phyloP scores from a whole-genome alignment of 1,139 yeast species.

The Magnusiomyces paraingens region DNA sequence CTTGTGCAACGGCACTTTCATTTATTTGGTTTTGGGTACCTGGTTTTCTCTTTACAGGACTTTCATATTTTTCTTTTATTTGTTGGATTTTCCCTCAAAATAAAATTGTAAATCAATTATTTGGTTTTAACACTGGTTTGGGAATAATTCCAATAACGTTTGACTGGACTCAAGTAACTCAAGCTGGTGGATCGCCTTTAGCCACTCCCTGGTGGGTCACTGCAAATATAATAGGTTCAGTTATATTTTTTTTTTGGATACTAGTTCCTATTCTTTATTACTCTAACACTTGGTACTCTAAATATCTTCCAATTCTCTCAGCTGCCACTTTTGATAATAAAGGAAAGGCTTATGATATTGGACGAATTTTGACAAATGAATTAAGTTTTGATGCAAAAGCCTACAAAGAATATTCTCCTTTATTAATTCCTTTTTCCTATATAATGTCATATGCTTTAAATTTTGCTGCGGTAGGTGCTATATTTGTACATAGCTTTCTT shows the following conservation, averaged over 20 bases:
- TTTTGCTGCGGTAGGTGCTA: conserved; percentile 47
- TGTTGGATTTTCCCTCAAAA: conserved; percentile 40
- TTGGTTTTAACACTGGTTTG: conserved; percentile 48
- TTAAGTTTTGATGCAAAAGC: conserved; percentile 36
- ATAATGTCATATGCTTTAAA: conserved; percentile 27
- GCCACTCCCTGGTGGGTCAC: conserved; percentile 49
- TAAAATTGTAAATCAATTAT: conserved; percentile 45
- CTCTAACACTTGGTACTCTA: conserved; percentile 40
- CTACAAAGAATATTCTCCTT: conserved; percentile 38
- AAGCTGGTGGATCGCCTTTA: conserved; percentile 39
- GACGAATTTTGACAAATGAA: conserved; percentile 38
- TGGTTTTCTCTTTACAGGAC: conserved; percentile 39
- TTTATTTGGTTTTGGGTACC: conserved; percentile 47
- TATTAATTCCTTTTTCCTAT: conserved; percentile 49
- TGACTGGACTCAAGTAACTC: conserved; percentile 40
- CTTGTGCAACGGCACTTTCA: conserved; percentile 30
- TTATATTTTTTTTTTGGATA: conserved; percentile 32
- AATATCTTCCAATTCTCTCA: conserved; percentile 42
- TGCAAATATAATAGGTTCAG: conserved; percentile 39
- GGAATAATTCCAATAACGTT: conserved; percentile 48
- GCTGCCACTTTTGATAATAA: conserved; percentile 37
- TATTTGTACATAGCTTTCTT: conserved; percentile 44
- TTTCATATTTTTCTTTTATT: conserved; percentile 34
- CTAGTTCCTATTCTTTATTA: conserved; percentile 39
- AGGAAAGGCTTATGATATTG: conserved; percentile 36